phyloP scores from a whole-genome alignment of 208 protist species.

The Acanthamoeba lenticulata region DNA sequence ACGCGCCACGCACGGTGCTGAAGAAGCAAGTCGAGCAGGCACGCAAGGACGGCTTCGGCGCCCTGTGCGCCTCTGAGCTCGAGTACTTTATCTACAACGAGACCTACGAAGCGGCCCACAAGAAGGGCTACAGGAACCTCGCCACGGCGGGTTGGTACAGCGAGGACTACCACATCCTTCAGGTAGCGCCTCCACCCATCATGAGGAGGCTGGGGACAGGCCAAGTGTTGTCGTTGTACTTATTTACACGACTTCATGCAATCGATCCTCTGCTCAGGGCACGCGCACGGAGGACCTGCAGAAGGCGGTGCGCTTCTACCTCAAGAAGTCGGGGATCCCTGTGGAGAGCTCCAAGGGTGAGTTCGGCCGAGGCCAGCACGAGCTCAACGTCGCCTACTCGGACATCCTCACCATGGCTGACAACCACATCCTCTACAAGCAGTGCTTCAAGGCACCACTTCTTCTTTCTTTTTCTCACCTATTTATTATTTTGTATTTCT shows the following conservation, averaged over 20 bases:
- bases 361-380: constrained; percentile 13
- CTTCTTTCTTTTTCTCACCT: neutral
- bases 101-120: constrained; percentile 16
- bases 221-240: no score
- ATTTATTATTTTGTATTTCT: neutral
- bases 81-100: constrained; percentile 63
- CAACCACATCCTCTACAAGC: constrained; percentile 54
- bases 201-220: no score
- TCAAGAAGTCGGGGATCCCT: constrained; percentile 40
- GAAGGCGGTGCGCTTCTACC: constrained; percentile 1
- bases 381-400: constrained; percentile 35
- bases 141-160: neutral
- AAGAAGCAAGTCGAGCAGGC: constrained; percentile 3
- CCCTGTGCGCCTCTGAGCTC: constrained; percentile 9
- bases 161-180: constrained; percentile 62
- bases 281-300: constrained; percentile 41
- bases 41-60: neutral
- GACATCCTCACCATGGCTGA: constrained; percentile 35
- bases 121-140: constrained; percentile 52
- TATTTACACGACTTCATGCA: no score
- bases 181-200: neutral
- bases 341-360: constrained; percentile 55
- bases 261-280: neutral
- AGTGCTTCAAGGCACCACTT: constrained; percentile 14
- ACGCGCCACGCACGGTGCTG: constrained; percentile 20